Base-by-base conservation (phyloP, 2,329 filamentous ascomycete species). In the Volutella citrinella region DNA sequence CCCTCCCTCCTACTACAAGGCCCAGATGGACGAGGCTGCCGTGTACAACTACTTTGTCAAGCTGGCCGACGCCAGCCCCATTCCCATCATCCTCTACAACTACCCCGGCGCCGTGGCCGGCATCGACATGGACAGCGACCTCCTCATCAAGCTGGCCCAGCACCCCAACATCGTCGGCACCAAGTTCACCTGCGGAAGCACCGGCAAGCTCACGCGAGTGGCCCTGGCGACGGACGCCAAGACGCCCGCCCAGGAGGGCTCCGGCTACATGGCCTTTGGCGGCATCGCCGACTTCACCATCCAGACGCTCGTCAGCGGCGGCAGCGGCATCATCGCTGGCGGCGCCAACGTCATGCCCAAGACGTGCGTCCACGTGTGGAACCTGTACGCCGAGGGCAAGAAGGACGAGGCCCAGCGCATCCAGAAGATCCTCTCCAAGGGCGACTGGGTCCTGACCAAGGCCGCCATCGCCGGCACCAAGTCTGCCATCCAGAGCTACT, bases 121-220 rank as follows among this genome's bases (percentile, higher is more conserved):
- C 31, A 84, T 94, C 55, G 88, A 95, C 61, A 84, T 95, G 78
- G 87, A 93, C 70, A 90, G 84, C 38, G 88, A 95, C 59, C 74
- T 91, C 40, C 76, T 95, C 53, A 87, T 93, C 66, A 76, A 75
- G 57, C 77, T 95, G 22, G 84, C 83, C 27, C 67, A 80, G 57
- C 87, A 94, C 65, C 79, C 81, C 46, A 94, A 94, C 65, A 87
- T 95, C 54, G 69, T 89, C 43, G 88, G 88, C 43, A 90, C 87
- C 35, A 95, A 95, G 63, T 94, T 95, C 71, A 95, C 88, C 24
- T 94, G 87, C 59, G 88, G 86, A 46, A 93, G 87, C 69, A 93
- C 87, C 2, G 88, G 88, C 45, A 95, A 94, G 67, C 74, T 94
- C 46, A 91, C 87, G 10, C 81, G 88, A 19, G 86, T 95, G 5